These are phyloP conservation scores for Mycena vulgaris DNA, from an alignment of 768 basidiomycete species.

Conservation along the genomic window DNA sequence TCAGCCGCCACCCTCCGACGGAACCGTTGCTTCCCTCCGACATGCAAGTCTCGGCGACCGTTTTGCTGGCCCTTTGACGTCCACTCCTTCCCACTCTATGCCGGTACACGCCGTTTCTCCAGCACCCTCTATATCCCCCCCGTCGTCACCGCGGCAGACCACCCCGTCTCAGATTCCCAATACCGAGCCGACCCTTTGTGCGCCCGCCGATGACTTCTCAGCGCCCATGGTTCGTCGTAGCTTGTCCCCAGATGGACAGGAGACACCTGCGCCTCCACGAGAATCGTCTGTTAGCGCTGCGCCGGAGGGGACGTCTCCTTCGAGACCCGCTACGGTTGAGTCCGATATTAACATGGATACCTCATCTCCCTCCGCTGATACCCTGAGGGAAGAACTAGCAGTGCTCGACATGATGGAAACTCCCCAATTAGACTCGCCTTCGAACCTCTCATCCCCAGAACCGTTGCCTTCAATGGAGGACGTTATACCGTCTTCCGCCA, in stretches of 20 bases:
- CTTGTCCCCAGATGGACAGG: neutral
- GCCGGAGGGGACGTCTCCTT: neutral
- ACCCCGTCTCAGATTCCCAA: neutral
- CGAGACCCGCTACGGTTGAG: neutral
- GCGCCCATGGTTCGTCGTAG: neutral
- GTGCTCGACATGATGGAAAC: constrained; percentile 14
- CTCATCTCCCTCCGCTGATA: constrained; percentile 21
- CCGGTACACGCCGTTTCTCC: constrained; percentile 18
- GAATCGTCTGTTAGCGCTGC: neutral
- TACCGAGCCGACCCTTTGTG: too few species aligned
- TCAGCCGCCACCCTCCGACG: constrained; percentile 7
- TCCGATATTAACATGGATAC: neutral
- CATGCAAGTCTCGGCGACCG: neutral
- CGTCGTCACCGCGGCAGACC: constrained; percentile 8
- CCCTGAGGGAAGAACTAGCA: constrained; percentile 22
- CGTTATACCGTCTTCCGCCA: constrained; percentile 19
- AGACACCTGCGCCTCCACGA: neutral
- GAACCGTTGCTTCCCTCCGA: constrained; percentile 24
- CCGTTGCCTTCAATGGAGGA: neutral
- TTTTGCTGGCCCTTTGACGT: constrained; percentile 7
- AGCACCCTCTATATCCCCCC: constrained; percentile 4
- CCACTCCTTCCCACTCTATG: constrained; percentile 12
- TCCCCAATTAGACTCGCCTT: neutral
- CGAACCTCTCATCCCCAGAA: constrained; percentile 4
- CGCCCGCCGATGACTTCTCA: neutral